Evolutionary conservation across 2,329 filamentous ascomycete species (phyloP).

Genomic region (Trichoderma asperellum): DNA sequence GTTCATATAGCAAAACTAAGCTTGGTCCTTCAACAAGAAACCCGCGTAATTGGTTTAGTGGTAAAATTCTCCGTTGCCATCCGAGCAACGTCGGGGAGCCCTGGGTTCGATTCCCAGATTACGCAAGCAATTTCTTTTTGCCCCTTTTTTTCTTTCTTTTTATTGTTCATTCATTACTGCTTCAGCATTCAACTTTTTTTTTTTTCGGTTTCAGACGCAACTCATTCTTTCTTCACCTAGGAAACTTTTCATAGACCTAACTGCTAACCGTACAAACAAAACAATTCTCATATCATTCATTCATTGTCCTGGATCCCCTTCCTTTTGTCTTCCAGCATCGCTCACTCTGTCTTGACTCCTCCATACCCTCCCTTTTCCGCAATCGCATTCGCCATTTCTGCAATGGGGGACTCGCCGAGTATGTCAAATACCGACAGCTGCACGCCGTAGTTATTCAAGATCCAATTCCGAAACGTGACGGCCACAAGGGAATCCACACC

Average conservation of each 20-base stretch:
- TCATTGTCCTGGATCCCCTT: not conserved
- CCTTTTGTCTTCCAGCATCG: not conserved
- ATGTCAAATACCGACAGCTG: conserved; percentile 55
- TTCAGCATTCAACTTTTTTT: not conserved
- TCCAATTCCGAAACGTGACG: conserved; percentile 57
- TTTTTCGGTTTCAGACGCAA: not conserved
- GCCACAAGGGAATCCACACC: conserved; percentile 59
- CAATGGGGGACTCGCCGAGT: conserved; percentile 48
- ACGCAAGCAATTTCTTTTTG: conserved; percentile 13
- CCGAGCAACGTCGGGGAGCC: conserved; percentile 40
- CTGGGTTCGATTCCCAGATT: conserved; percentile 42
- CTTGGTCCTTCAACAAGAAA: not conserved
- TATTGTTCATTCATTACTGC: not conserved
- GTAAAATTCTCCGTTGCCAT: conserved; percentile 42
- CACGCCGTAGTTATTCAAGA: conserved; percentile 49
- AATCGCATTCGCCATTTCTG: conserved; percentile 44
- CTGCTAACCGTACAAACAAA: too few relatives aligned
- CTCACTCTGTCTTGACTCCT: not conserved
- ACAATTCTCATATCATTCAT: not conserved
- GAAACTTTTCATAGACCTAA: too few relatives aligned
- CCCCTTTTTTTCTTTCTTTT: not conserved
- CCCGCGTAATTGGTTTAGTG: conserved; percentile 36
- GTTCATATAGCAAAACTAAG: not conserved
- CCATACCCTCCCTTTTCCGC: conserved; percentile 42
- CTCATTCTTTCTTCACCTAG: not conserved